Evolutionary conservation across 1,139 yeast genomes (phyloP), one percentile per base, ranked within the genome.

Genomic region (Petasospora fabianii): DNA sequence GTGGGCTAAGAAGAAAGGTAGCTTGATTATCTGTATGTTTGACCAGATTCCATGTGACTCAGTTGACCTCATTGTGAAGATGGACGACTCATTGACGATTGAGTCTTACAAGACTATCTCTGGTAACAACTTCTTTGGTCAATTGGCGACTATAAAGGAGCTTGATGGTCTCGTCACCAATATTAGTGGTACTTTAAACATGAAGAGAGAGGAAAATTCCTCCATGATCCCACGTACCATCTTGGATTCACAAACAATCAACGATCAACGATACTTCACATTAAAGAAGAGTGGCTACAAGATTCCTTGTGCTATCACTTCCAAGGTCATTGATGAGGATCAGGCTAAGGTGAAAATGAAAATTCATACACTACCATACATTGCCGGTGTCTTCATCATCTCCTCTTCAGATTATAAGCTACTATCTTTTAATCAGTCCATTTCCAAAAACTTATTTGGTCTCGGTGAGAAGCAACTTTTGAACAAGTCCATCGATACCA

Each of bases 21-120:
- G 76, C 38, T 64, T 84, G 44, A 73, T 88, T 38, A 83, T 87
- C 32, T 81, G 94, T 66, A 87, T 86, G 66, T 80, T 90, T 58
- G 96, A 88, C 53, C 95, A 86, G 56, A 84, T 86, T 24, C 84
- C 86, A 1, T 83, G 94, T 58, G 94, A 84, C 60, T 82, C 84
- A 5, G 74, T 84, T 45, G 86, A 81, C 53, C 62, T 85, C 9
- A 65, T 74, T 20, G 38, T 51, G 6, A 39, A 47, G 20, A 39
- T 45, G 32, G 32, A 39, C n/a, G n/a, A n/a, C 10, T 28, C 38
- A 3, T 24, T 30, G 20, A 33, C 30, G 14, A 47, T 53, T 34
- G 48, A 45, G n/a, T 43, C 51, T 4, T 34, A 36, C 5, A 56
- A 50, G 34, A 57, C 54, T 18, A 55, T 62, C 21, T 54, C 62